Conservation (phyloP, 495 filamentous ascomycete species). For the Podospora pseudopauciseta region DNA sequence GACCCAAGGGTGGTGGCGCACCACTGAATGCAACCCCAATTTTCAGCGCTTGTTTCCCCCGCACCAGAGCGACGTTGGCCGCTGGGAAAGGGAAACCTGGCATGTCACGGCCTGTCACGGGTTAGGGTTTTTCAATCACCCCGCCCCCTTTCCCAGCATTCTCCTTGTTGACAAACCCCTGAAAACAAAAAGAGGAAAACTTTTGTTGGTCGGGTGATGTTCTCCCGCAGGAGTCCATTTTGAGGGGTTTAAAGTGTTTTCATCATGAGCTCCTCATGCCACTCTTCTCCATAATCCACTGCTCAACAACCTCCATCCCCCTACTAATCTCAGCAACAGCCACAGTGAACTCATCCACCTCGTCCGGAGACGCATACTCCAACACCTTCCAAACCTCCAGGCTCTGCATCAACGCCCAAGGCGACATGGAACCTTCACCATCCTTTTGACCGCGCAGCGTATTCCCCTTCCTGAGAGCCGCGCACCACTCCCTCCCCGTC, state of each 20-base stretch:
- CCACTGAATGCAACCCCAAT: constrained; percentile 2
- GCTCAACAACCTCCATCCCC: constrained; percentile 28
- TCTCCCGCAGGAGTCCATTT: background rate
- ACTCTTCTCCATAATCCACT: constrained; percentile 15
- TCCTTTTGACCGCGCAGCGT: constrained; percentile 8
- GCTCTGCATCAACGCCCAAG: constrained; percentile 18
- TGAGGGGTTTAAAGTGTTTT: background rate
- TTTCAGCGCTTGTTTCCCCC: constrained; percentile 1
- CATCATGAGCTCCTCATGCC: no score
- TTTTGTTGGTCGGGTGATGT: background rate
- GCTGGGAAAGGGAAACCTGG: background rate
- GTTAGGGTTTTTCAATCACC: background rate
- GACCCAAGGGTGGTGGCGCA: background rate
- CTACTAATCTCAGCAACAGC: constrained; percentile 24
- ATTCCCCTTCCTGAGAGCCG: background rate
- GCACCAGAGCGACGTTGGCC: background rate
- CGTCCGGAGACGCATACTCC: constrained; percentile 13
- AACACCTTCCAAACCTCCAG: constrained; percentile 22
- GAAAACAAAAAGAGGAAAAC: background rate
- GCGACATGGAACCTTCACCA: constrained; percentile 2
- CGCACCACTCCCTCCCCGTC: constrained; percentile 28
- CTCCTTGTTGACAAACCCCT: background rate
- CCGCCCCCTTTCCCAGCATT: background rate
- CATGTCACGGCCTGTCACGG: background rate
- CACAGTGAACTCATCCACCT: constrained; percentile 30